Conservation (phyloP, 2,329 filamentous ascomycete species). For the Arthrobotrys entomopaga region DNA sequence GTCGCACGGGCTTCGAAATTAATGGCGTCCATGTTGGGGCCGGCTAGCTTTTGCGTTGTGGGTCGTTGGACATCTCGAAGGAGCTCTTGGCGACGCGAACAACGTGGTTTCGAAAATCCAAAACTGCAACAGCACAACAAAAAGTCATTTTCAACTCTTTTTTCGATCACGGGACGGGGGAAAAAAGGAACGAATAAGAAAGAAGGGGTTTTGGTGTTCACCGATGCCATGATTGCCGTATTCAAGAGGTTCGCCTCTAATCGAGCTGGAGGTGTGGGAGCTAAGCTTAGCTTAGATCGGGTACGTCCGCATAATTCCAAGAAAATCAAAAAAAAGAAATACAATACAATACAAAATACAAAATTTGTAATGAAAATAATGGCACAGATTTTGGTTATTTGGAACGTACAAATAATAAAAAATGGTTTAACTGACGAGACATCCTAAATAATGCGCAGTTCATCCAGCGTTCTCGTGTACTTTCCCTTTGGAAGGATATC, state of each 20-base stretch:
- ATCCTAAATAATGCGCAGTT: constrained; percentile 20
- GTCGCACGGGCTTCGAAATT: neutral
- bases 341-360: too few species aligned
- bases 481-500: constrained; percentile 49
- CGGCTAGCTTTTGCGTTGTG: constrained; percentile 20
- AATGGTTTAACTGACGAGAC: neutral
- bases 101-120: constrained; percentile 35
- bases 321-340: neutral
- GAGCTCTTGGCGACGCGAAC: constrained; percentile 23
- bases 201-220: neutral
- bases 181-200: neutral
- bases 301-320: constrained; percentile 28
- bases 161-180: neutral
- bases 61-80: constrained; percentile 11
- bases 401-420: neutral
- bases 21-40: too few species aligned
- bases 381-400: too few species aligned
- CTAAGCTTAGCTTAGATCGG: constrained; percentile 42
- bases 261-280: constrained; percentile 22
- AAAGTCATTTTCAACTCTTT: constrained; percentile 23
- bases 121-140: constrained; percentile 42
- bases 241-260: constrained; percentile 46
- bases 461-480: constrained; percentile 46
- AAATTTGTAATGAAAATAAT: too few species aligned
- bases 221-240: constrained; percentile 46